phyloP scores from a whole-genome alignment of 176 grass and related monocot species.

The Urochloa ruziziensis region DNA sequence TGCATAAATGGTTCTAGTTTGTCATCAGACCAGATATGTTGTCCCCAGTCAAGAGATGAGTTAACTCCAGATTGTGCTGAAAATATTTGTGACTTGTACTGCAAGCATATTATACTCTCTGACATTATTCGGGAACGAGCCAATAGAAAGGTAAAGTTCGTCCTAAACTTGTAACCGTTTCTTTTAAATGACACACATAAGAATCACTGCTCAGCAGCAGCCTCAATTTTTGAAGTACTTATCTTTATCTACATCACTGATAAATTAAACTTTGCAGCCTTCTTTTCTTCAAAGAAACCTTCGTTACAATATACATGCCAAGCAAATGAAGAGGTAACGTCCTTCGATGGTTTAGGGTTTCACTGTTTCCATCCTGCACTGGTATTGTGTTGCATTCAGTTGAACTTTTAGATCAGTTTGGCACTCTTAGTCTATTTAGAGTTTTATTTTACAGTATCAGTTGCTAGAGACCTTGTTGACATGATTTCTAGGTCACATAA shows the following conservation, averaged over 20 bases:
- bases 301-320: conserved; percentile 71
- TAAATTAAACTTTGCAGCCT: conserved; percentile 56
- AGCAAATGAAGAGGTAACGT: conserved; percentile 69
- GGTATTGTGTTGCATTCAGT: conserved; percentile 7
- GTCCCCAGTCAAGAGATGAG: conserved; percentile 48
- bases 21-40: conserved; percentile 55
- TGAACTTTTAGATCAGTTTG: background rate
- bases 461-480: background rate
- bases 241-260: conserved; percentile 28
- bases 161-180: background rate
- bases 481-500: background rate
- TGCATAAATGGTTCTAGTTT: conserved; percentile 48
- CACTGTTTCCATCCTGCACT: background rate
- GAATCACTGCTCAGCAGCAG: background rate
- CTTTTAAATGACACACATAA: conserved; percentile 18
- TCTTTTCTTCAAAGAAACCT: conserved; percentile 81
- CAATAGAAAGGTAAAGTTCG: conserved; percentile 61
- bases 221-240: background rate
- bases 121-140: conserved; percentile 60
- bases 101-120: conserved; percentile 63
- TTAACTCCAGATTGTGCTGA: conserved; percentile 48
- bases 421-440: background rate
- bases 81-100: conserved; percentile 60
- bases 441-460: background rate
- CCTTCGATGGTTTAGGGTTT: conserved; percentile 3